Evolutionary conservation across 2,329 filamentous ascomycete species (phyloP), one percentile per base, ranked within the genome.

Genomic region (Fusarium algeriense): DNA sequence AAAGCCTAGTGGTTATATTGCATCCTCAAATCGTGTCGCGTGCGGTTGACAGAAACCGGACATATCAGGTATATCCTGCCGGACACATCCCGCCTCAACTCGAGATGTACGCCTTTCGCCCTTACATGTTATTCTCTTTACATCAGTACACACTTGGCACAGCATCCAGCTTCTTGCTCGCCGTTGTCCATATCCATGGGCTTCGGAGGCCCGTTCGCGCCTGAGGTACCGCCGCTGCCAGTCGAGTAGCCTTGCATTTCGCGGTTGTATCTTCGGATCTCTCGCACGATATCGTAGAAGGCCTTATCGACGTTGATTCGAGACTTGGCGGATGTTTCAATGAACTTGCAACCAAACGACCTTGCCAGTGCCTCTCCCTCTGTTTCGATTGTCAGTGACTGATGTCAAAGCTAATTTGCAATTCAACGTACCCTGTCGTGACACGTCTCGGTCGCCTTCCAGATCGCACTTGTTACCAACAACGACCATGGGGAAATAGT

Each of bases 401-500:
- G n/a, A 40, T 60, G 43, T 12, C 26, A 7, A n/a, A 23, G 30
- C 32, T 6, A 34, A 49, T 11, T 26, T 19, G 26, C 50, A 7
- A 20, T 52, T 23, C 11, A n/a, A 41, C 90, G 72, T 88, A 97
- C 95, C 95, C 90, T 97, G 91, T 85, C 92, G 91, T 73, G 93
- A 92, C 66, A 99, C 96, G 78, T 95, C 93, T 79, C 96, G 90
- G 84, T 99, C 95, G 76, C 87, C 87, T 79, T 98, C 95, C 81
- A 99, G 85, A 93, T 99, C 96, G 85, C 95, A 98, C 88, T 99
- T 99, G 90, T 99, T 99, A 77, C 94, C 96, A 44, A 98, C 96
- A 48, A 99, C 93, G 64, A 98, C 97, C 87, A 99, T 98, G 76
- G 96, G 96, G 87, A 99, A 99, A 83, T 98, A 97, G 85, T 99